A percentile compares a stretch with the other conserved stretches of the same genome.
phyloP scores from a whole-genome alignment of 148 eudicot species.

The Limonium bicolor region DNA sequence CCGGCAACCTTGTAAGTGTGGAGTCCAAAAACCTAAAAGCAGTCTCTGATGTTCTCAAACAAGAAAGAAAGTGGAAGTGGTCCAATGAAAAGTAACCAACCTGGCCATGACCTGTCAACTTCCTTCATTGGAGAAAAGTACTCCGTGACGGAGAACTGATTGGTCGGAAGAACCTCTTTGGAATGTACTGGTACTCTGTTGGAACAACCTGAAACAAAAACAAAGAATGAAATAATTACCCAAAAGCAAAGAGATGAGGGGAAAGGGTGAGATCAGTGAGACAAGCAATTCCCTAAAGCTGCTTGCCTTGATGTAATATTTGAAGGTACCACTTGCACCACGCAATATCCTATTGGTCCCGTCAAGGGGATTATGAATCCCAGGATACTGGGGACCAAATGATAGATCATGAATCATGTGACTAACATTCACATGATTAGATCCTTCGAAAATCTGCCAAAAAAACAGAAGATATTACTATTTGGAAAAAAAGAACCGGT shows the following conservation, averaged over 20 bases:
- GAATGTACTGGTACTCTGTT: conserved; percentile 71
- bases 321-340: conserved; percentile 81
- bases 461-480: conserved; percentile 1
- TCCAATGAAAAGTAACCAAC: too few relatives aligned
- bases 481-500: conserved; percentile 18
- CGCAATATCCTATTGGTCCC: conserved; percentile 61
- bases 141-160: conserved; percentile 95
- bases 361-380: conserved; percentile 91
- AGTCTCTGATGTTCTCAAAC: too few relatives aligned
- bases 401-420: conserved; percentile 92
- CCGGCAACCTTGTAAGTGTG: too few relatives aligned
- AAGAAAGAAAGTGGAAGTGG: too few relatives aligned
- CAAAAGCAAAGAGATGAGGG: too few relatives aligned
- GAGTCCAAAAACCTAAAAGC: too few relatives aligned
- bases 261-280: too few relatives aligned
- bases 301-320: conserved; percentile 88
- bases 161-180: conserved; percentile 86
- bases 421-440: conserved; percentile 89
- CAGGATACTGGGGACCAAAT: conserved; percentile 95
- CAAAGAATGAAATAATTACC: too few relatives aligned
- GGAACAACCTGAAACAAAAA: conserved; percentile 90
- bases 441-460: conserved; percentile 80
- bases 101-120: conserved; percentile 88
- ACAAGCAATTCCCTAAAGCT: too few relatives aligned
- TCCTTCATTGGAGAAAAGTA: conserved; percentile 86